Conservation (phyloP, 169 alveolate genomes). For the Plasmodium gaboni region DNA sequence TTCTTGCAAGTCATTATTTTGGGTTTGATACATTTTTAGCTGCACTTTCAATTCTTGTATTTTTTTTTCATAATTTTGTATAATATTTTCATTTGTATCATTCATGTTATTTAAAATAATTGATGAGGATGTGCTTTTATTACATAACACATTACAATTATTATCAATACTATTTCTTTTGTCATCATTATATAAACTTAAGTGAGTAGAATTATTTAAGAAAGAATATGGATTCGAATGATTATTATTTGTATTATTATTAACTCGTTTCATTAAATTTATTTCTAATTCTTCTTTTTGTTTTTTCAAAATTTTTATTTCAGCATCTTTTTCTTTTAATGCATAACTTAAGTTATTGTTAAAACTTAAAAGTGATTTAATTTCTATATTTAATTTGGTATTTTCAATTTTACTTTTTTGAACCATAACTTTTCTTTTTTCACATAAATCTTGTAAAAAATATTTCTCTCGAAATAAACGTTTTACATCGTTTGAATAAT, state of each 20-base stretch:
- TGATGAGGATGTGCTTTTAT: not conserved
- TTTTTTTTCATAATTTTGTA: conserved; percentile 49
- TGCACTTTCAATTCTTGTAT: conserved; percentile 43
- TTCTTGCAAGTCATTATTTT: conserved; percentile 71
- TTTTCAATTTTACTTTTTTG: conserved; percentile 72
- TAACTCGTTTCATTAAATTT: conserved; percentile 43
- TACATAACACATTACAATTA: not conserved
- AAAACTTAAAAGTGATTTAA: conserved; percentile 58
- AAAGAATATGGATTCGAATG: conserved; percentile 4
- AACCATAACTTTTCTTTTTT: conserved; percentile 49
- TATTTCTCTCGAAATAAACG: conserved; percentile 41
- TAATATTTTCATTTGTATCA: conserved; percentile 4
- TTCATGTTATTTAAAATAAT: not conserved
- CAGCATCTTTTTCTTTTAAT: conserved; percentile 74
- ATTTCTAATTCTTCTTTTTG: conserved; percentile 70
- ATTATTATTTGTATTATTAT: conserved; percentile 13
- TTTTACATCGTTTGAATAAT: conserved; percentile 31
- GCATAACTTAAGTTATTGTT: conserved; percentile 67
- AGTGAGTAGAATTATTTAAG: conserved; percentile 5
- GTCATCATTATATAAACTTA: not conserved
- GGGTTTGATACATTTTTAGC: conserved; percentile 60
- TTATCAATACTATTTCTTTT: not conserved
- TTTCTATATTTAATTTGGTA: conserved; percentile 50
- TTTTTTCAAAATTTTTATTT: conserved; percentile 54
- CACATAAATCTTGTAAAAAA: conserved; percentile 66